These are phyloP conservation scores for Solanum hybrid DNA, from an alignment of 305 asterid species.

Conservation along the genomic window DNA sequence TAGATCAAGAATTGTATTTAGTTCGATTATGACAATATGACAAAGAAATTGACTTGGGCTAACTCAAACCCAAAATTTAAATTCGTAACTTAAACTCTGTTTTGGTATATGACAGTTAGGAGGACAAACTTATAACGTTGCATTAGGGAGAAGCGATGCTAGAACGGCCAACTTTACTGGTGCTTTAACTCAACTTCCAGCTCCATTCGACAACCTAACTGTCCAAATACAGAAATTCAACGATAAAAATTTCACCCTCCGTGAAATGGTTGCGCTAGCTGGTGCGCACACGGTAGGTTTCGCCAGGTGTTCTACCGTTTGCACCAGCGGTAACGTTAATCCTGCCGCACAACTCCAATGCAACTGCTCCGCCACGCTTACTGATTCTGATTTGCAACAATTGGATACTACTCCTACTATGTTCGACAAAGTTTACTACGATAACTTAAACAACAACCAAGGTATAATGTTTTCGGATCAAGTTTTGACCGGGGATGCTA, in stretches of 20 bases:
- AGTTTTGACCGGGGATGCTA: not conserved
- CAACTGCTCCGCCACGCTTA: not conserved
- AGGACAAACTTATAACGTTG: not conserved
- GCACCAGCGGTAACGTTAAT: not conserved
- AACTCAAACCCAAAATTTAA: not conserved
- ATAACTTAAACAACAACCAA: not conserved
- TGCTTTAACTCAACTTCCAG: not conserved
- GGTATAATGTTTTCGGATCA: slow-evolving; percentile 7
- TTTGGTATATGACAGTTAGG: not conserved
- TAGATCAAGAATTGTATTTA: not conserved
- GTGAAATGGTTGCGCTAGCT: slow-evolving; percentile 8
- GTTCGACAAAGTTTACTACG: slow-evolving; percentile 4
- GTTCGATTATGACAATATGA: not conserved
- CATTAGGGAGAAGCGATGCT: slow-evolving; percentile 9
- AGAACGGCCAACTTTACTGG: slow-evolving; percentile 1
- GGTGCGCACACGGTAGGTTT: slow-evolving; percentile 8
- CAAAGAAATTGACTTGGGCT: not conserved
- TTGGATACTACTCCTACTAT: not conserved
- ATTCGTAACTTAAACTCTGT: not conserved
- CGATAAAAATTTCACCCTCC: not conserved
- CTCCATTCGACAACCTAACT: slow-evolving; percentile 4
- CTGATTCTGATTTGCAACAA: not conserved
- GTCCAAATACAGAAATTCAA: not conserved
- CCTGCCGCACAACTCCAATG: not conserved
- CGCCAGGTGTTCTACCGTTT: not conserved